Conservation (phyloP, 306 rosid genomes). For the Quercus alba region DNA sequence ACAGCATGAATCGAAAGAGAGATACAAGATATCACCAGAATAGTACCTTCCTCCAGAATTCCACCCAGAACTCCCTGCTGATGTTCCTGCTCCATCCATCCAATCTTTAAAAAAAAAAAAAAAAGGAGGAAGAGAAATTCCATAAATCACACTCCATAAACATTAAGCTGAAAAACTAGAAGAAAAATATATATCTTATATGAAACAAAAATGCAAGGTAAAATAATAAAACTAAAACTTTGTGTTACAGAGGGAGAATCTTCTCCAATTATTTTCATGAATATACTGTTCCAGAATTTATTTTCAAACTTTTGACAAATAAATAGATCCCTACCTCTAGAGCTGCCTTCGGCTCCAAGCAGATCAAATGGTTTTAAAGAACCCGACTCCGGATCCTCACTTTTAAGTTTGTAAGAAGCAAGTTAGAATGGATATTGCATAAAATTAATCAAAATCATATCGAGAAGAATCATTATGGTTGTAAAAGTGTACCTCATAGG, state of each 20-base stretch:
- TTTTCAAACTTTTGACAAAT: slow-evolving; percentile 1
- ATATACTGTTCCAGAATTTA: not conserved
- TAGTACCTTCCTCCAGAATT: slow-evolving; percentile 59
- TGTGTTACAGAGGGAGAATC: not conserved
- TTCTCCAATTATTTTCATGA: not conserved
- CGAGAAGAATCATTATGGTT: not conserved
- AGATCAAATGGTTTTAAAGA: slow-evolving; percentile 69
- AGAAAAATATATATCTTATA: not conserved
- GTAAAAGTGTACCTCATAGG: slow-evolving; percentile 50
- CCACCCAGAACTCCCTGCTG: slow-evolving; percentile 61
- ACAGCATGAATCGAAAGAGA: not conserved
- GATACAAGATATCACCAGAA: slow-evolving; percentile 11
- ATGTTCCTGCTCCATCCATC: slow-evolving; percentile 63
- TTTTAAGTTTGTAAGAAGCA: slow-evolving; percentile 26
- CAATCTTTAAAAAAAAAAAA: slow-evolving; percentile 55
- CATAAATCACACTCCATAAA: not conserved
- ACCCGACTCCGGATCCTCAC: slow-evolving; percentile 59
- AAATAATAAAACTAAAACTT: not conserved
- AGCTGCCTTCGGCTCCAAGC: slow-evolving; percentile 58
- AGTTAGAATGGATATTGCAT: slow-evolving; percentile 10
- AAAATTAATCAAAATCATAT: slow-evolving; percentile 2
- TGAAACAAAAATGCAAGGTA: not conserved
- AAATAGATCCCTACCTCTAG: slow-evolving; percentile 60
- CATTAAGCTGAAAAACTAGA: not conserved
- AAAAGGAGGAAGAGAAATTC: not conserved